A percentile compares a stretch with the other conserved stretches of the same genome.
Conservation (phyloP, 2,329 filamentous ascomycete genomes). For the Penicillium decumbens region DNA sequence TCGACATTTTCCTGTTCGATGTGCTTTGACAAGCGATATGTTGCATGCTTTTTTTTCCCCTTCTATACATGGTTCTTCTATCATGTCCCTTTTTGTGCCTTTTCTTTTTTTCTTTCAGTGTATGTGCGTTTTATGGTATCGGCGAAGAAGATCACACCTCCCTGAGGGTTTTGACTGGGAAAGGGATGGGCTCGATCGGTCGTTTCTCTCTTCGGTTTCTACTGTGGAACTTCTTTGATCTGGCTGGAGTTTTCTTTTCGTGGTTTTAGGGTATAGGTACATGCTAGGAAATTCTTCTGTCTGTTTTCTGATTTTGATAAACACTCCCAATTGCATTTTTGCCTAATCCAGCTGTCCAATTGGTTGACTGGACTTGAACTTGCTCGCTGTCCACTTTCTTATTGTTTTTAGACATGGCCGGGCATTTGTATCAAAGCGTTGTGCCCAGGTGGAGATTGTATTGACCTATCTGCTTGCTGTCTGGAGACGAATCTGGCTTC, state of each 20-base stretch:
- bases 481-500: neutral
- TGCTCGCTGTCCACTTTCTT: neutral
- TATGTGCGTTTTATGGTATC: conserved; percentile 2
- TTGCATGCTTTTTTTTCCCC: conserved; percentile 1
- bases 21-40: conserved; percentile 7
- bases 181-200: conserved; percentile 2
- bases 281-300: neutral
- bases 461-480: neutral
- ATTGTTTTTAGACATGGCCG: neutral
- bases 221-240: conserved; percentile 13
- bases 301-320: neutral
- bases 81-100: neutral
- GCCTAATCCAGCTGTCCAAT: neutral
- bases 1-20: neutral
- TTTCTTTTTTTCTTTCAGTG: neutral
- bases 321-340: conserved; percentile 4
- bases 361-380: neutral
- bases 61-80: neutral
- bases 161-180: conserved; percentile 4
- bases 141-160: conserved; percentile 8
- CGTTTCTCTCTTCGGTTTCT: neutral
- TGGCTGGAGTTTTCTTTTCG: conserved; percentile 17
- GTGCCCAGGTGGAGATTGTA: neutral
- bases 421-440: neutral
- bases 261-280: neutral